Conservation (phyloP, 495 filamentous ascomycete genomes). For the Lepidopterella palustris region DNA sequence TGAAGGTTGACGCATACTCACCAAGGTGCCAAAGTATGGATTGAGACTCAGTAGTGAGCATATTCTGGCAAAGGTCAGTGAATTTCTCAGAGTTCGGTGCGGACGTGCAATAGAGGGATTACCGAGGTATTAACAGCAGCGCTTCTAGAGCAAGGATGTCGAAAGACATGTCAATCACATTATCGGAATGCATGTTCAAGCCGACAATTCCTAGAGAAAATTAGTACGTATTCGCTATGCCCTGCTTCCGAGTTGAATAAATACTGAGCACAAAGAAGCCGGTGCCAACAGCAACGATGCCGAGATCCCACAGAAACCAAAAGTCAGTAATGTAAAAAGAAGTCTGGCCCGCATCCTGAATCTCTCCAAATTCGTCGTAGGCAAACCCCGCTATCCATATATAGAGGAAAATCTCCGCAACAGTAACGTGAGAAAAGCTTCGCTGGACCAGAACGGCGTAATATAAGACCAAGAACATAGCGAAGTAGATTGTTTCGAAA, state of each 20-base stretch:
- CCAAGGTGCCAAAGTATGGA: constrained; percentile 80
- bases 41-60: constrained; percentile 84
- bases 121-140: constrained; percentile 79
- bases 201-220: constrained; percentile 59
- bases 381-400: constrained; percentile 79
- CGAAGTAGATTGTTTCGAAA: constrained; percentile 84
- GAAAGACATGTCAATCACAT: constrained; percentile 70
- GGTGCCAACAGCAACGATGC: constrained; percentile 75
- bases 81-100: background rate
- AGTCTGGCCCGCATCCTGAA: constrained; percentile 22
- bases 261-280: constrained; percentile 66
- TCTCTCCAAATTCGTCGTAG: constrained; percentile 59
- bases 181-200: constrained; percentile 51
- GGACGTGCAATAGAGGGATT: constrained; percentile 16
- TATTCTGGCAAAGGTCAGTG: constrained; percentile 43
- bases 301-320: constrained; percentile 85
- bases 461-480: constrained; percentile 72
- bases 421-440: constrained; percentile 43
- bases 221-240: background rate
- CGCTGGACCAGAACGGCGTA: constrained; percentile 70
- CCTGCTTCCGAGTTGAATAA: constrained; percentile 28
- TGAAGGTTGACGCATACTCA: too few species aligned
- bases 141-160: constrained; percentile 86
- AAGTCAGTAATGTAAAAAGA: constrained; percentile 50
- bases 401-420: constrained; percentile 50